These are phyloP conservation scores for Fusarium sp. DNA, from an alignment of 2,329 filamentous ascomycete genomes.

Conservation along the genomic window DNA sequence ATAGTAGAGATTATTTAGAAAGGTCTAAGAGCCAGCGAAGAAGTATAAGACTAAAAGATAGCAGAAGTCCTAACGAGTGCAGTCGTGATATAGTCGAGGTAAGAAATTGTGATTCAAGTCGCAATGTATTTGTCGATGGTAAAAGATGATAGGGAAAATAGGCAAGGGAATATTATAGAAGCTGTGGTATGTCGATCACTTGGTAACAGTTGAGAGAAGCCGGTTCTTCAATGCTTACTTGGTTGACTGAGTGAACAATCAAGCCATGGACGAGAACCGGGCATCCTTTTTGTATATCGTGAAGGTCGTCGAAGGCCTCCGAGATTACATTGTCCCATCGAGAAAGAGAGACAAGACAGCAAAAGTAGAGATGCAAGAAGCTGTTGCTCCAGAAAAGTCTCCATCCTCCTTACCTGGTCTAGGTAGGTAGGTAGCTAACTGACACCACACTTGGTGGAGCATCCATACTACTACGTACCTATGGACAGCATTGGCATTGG, in stretches of 20 bases:
- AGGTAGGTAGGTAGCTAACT: constrained; percentile 7
- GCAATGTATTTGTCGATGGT: constrained; percentile 19
- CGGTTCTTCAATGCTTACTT: constrained; percentile 46
- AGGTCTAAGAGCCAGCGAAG: constrained; percentile 1
- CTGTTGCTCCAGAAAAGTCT: constrained; percentile 42
- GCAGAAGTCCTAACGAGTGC: neutral
- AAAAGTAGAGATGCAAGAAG: constrained; percentile 24
- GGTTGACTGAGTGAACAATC: constrained; percentile 34
- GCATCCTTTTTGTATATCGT: constrained; percentile 52
- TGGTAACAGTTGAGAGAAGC: constrained; percentile 45
- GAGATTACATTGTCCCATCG: constrained; percentile 27
- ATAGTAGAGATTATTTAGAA: constrained; percentile 14
- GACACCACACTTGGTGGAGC: constrained; percentile 16
- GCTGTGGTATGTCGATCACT: constrained; percentile 43
- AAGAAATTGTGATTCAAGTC: constrained; percentile 10
- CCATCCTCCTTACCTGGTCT: constrained; percentile 31
- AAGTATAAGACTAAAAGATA: constrained; percentile 13
- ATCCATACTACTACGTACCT: neutral
- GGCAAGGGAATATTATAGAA: constrained; percentile 38
- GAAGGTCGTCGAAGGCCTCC: constrained; percentile 48
- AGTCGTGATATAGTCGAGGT: constrained; percentile 18
- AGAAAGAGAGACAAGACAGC: constrained; percentile 30
- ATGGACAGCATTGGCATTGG: constrained; percentile 10
- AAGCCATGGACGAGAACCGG: constrained; percentile 32
- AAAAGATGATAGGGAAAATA: constrained; percentile 16